Conservation (phyloP, 352 stramenopile species). For the Peronospora farinosa region DNA sequence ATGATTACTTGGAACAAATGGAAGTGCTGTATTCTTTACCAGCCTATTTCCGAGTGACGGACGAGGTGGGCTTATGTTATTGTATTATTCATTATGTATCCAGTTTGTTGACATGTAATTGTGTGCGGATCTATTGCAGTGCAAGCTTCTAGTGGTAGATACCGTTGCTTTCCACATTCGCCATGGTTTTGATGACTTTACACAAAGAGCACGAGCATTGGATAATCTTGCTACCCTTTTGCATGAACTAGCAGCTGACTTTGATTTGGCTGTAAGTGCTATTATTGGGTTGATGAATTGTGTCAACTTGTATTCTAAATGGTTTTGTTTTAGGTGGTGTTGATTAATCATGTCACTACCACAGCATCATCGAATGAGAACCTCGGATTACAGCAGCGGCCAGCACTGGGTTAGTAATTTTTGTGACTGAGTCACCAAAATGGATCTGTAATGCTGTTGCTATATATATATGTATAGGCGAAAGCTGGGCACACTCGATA, state of each 20-base stretch:
- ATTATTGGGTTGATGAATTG: not conserved
- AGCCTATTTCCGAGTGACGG: constrained; percentile 36
- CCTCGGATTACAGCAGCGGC: constrained; percentile 17
- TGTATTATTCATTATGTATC: not conserved
- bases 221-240: constrained; percentile 69
- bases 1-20: constrained; percentile 87
- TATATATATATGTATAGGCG: constrained; percentile 30
- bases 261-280: constrained; percentile 41
- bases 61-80: constrained; percentile 23
- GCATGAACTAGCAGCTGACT: constrained; percentile 47
- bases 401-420: constrained; percentile 28
- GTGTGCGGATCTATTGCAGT: constrained; percentile 23
- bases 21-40: constrained; percentile 78
- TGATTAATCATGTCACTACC: constrained; percentile 74
- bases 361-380: constrained; percentile 24
- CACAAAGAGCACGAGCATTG: constrained; percentile 54
- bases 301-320: not conserved
- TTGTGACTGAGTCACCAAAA: not conserved
- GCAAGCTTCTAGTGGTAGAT: constrained; percentile 89
- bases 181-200: constrained; percentile 74
- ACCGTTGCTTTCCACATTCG: constrained; percentile 93
- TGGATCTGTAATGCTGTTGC: not conserved
- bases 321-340: constrained; percentile 35
- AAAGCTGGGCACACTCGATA: constrained; percentile 64
- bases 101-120: not conserved